Evolutionary conservation across 805 yeast species (phyloP).

Genomic region (Huiozyma naganishii): DNA sequence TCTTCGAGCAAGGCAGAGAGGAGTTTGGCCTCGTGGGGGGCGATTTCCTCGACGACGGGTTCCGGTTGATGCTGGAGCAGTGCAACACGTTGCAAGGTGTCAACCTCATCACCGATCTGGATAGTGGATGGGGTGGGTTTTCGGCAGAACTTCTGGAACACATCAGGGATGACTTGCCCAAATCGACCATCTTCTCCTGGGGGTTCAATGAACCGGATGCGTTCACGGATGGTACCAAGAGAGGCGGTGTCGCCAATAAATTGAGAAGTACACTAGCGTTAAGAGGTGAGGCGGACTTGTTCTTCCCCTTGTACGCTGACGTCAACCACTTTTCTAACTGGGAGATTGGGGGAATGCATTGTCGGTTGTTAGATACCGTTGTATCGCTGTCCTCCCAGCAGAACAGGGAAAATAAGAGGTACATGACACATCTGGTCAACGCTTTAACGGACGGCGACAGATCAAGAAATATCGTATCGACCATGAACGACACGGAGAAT

Average conservation of each 20-base stretch:
- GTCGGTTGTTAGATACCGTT: conserved; percentile 18
- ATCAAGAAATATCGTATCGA: conserved; percentile 16
- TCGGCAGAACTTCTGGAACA: conserved; percentile 39
- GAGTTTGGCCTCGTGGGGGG: conserved; percentile 40
- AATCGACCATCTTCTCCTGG: conserved; percentile 38
- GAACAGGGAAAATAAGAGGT: conserved; percentile 7
- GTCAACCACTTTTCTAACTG: conserved; percentile 17
- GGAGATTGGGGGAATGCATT: conserved; percentile 20
- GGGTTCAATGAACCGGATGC: conserved; percentile 28
- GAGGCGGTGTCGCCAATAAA: conserved; percentile 18
- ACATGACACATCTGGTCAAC: conserved; percentile 15
- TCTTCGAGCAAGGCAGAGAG: conserved; percentile 44
- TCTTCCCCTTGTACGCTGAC: conserved; percentile 40
- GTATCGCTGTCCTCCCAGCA: conserved; percentile 14
- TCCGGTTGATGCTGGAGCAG: conserved; percentile 57
- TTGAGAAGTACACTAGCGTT: conserved; percentile 38
- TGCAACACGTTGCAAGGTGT: conserved; percentile 70
- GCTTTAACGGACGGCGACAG: conserved; percentile 15
- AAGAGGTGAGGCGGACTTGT: conserved; percentile 39
- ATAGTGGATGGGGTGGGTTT: conserved; percentile 80
- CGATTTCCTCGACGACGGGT: conserved; percentile 46
- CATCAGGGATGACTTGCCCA: conserved; percentile 59
- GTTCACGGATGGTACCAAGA: conserved; percentile 3
- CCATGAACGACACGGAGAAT: conserved; percentile 4
- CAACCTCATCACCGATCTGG: conserved; percentile 58